These are phyloP conservation scores for Alternaria angustiovoidea DNA, from an alignment of 2,329 filamentous ascomycete genomes.

Conservation along the genomic window DNA sequence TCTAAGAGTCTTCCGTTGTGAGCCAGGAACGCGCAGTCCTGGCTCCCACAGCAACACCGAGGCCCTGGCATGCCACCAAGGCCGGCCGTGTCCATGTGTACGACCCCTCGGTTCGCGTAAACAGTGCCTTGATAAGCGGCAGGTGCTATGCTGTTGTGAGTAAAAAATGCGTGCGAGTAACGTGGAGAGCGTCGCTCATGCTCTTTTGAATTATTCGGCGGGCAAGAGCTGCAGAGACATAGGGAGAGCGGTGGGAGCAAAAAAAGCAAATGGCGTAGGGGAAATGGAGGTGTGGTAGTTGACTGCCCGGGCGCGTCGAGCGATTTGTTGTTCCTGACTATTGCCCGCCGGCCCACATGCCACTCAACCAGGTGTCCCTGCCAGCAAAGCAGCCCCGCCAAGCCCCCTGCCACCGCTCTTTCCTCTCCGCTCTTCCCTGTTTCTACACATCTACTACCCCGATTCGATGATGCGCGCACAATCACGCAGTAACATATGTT, in stretches of 20 bases:
- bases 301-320: conserved; percentile 9
- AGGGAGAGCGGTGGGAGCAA: conserved; percentile 15
- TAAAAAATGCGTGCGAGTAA: conserved; percentile 9
- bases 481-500: not conserved
- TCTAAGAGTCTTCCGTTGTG: conserved; percentile 82
- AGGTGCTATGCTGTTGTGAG: conserved; percentile 4
- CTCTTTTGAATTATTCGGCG: conserved; percentile 16
- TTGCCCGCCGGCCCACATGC: conserved; percentile 9
- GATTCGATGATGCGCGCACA: conserved; percentile 7
- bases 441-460: not conserved
- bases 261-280: conserved; percentile 7
- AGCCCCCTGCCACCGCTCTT: conserved; percentile 21
- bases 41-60: conserved; percentile 83
- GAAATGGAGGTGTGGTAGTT: conserved; percentile 5
- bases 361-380: conserved; percentile 20
- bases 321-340: conserved; percentile 20
- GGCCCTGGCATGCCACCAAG: conserved; percentile 43
- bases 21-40: conserved; percentile 79
- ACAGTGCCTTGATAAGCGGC: not conserved
- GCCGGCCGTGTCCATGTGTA: conserved; percentile 30
- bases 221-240: conserved; percentile 10
- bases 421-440: conserved; percentile 9
- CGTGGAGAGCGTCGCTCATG: conserved; percentile 28
- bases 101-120: conserved; percentile 14
- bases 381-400: conserved; percentile 26